phyloP scores from a whole-genome alignment of 108 stramenopile genomes.

The Cyclotella choctawhatcheeana region DNA sequence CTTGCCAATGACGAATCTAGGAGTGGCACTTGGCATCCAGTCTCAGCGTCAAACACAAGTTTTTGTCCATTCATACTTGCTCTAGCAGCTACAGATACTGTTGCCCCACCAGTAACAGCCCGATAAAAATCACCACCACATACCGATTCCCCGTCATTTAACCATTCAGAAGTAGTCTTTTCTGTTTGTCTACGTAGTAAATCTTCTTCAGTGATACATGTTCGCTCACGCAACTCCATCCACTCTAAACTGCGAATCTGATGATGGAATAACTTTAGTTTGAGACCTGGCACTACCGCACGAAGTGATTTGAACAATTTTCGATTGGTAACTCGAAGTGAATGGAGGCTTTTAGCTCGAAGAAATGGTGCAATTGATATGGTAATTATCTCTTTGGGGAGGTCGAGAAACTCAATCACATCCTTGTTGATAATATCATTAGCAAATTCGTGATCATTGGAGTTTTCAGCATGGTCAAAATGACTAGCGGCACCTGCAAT shows the following conservation, averaged over 20 bases:
- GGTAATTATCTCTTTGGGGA: constrained; percentile 65
- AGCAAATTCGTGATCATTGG: background rate
- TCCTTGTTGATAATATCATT: background rate
- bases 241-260: constrained; percentile 77
- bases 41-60: constrained; percentile 30
- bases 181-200: background rate
- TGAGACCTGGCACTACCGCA: constrained; percentile 73
- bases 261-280: constrained; percentile 68
- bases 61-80: background rate
- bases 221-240: constrained; percentile 76
- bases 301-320: constrained; percentile 47
- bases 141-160: constrained; percentile 7
- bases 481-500: constrained; percentile 52
- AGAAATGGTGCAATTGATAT: constrained; percentile 63
- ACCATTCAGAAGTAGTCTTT: constrained; percentile 10
- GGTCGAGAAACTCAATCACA: background rate
- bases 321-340: constrained; percentile 63
- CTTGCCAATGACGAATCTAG: background rate
- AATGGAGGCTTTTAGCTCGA: constrained; percentile 58
- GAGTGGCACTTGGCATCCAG: constrained; percentile 5
- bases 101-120: constrained; percentile 67
- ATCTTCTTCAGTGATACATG: constrained; percentile 45
- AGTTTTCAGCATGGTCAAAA: background rate
- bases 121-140: constrained; percentile 64
- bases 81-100: constrained; percentile 40